Evolutionary conservation across 345 rosid species (phyloP).

Genomic region (Eucalyptus marginata): DNA sequence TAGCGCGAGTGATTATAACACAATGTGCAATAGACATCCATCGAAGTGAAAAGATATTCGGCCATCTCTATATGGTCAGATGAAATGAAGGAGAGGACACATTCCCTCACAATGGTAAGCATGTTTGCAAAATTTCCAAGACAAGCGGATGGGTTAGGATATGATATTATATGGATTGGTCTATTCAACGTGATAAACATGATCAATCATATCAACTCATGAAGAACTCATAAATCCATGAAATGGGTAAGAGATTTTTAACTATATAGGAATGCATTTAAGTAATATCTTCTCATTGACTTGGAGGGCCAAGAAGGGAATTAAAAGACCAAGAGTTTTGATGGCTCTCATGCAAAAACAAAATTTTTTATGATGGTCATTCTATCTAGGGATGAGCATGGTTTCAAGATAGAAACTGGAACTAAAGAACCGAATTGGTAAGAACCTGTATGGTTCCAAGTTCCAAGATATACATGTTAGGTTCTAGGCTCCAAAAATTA

Average conservation of each 20-base stretch:
- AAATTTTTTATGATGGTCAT: neutral
- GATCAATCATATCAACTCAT: neutral
- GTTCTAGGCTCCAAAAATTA: accelerated
- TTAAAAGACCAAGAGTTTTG: neutral
- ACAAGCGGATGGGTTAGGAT: neutral
- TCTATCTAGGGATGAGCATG: neutral
- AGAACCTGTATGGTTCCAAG: accelerated
- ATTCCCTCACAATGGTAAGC: neutral
- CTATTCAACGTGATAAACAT: neutral
- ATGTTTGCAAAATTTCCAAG: neutral
- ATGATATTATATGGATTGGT: neutral
- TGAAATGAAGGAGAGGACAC: neutral
- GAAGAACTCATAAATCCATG: neutral
- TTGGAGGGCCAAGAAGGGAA: neutral
- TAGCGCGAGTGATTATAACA: neutral
- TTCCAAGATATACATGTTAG: neutral
- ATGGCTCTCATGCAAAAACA: neutral
- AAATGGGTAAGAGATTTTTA: neutral
- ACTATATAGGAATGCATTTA: neutral
- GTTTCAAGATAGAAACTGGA: neutral
- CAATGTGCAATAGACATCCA: neutral
- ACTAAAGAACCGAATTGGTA: too few relatives aligned
- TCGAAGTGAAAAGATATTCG: neutral
- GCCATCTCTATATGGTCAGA: neutral
- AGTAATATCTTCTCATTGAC: neutral